Conservation (phyloP, 139 green algal genomes). For the Microglena sp. region DNA sequence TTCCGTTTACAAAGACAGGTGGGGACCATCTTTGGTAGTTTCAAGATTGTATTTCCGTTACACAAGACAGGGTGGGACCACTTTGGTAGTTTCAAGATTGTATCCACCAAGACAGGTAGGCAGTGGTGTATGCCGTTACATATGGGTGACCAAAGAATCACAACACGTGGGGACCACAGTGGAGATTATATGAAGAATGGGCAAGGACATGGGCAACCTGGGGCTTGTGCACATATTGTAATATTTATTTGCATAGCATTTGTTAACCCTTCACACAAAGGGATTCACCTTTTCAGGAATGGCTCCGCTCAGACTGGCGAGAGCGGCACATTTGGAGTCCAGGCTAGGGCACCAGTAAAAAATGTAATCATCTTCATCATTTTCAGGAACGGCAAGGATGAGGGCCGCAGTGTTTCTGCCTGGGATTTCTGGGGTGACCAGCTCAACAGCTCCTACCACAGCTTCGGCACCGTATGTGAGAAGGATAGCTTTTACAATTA, state of each 20-base stretch:
- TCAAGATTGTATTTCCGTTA: not conserved
- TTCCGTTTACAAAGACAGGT: not conserved
- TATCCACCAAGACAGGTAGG: not conserved
- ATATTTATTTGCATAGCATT: not conserved
- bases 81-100: not conserved
- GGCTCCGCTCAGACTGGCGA: no score
- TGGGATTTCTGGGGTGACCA: constrained; percentile 62
- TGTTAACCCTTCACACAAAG: not conserved
- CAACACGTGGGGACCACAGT: no score
- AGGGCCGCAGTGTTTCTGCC: constrained; percentile 49
- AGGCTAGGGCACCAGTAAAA: not conserved
- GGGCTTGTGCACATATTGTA: not conserved
- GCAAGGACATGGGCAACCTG: no score
- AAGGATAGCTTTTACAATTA: constrained; percentile 32
- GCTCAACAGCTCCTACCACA: constrained; percentile 54
- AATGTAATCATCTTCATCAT: not conserved
- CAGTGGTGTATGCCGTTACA: no score
- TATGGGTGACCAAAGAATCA: no score
- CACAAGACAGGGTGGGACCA: not conserved
- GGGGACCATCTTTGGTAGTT: not conserved
- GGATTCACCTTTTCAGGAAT: not conserved
- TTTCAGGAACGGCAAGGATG: constrained; percentile 31
- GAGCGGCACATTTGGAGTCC: not conserved
- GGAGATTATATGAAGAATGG: no score
- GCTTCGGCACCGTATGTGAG: constrained; percentile 43